Evolutionary conservation across 2,329 filamentous ascomycete species (phyloP).

Genomic region (Aspergillus ustus): DNA sequence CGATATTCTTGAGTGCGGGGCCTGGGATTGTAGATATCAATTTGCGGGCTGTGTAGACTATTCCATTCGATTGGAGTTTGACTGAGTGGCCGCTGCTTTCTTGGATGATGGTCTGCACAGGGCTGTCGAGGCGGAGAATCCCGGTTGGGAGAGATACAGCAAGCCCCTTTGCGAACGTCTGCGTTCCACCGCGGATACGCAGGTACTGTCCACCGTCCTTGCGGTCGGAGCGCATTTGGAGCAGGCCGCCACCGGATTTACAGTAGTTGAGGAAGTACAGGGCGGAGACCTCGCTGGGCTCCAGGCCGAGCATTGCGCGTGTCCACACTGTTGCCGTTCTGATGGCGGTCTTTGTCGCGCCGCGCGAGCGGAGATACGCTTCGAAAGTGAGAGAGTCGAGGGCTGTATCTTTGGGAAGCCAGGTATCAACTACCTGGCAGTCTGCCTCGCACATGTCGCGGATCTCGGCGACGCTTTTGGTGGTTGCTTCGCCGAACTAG

Average conservation of each 20-base stretch:
- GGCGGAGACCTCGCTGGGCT: slow-evolving; percentile 56
- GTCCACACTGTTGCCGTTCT: slow-evolving; percentile 52
- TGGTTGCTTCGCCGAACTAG: slow-evolving; percentile 28
- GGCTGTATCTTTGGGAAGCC: slow-evolving; percentile 26
- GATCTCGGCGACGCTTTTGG: slow-evolving; percentile 36
- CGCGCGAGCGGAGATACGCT: slow-evolving; percentile 40
- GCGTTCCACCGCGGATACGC: slow-evolving; percentile 54
- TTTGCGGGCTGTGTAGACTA: slow-evolving; percentile 38
- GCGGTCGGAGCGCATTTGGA: slow-evolving; percentile 58
- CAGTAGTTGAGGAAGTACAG: slow-evolving; percentile 62
- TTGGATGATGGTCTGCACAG: slow-evolving; percentile 18
- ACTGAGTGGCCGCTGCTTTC: background rate
- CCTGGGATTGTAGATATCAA: slow-evolving; percentile 57
- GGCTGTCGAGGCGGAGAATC: slow-evolving; percentile 11
- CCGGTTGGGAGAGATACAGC: slow-evolving; percentile 38
- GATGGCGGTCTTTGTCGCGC: slow-evolving; percentile 34
- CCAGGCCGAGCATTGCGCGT: slow-evolving; percentile 56
- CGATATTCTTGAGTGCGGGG: slow-evolving; percentile 51
- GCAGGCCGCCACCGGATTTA: slow-evolving; percentile 56
- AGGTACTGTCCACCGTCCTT: slow-evolving; percentile 60
- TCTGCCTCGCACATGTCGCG: slow-evolving; percentile 45
- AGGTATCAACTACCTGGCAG: slow-evolving; percentile 40
- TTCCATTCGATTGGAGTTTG: too few relatives aligned
- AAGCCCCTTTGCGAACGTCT: slow-evolving; percentile 46
- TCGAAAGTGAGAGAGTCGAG: slow-evolving; percentile 47